A percentile compares a stretch with the other conserved stretches of the same genome.
Conservation (phyloP, 78 protist genomes). For the Monocercomonoides exilis region DNA sequence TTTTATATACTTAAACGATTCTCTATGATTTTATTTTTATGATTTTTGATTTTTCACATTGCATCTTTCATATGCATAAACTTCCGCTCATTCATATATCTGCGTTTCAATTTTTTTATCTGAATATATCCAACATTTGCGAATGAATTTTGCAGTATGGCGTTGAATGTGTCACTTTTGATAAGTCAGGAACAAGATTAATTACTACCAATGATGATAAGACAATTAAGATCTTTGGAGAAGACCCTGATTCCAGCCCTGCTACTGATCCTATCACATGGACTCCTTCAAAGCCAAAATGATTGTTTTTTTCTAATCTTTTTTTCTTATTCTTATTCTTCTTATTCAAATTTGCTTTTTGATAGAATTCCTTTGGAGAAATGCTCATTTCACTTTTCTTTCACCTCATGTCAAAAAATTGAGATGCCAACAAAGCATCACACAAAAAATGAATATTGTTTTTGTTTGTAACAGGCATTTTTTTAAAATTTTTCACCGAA, state of each 20-base stretch:
- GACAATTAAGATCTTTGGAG: constrained; percentile 61
- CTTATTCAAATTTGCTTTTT: no score
- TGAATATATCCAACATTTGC: neutral
- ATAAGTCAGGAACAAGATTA: constrained; percentile 71
- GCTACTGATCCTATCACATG: constrained; percentile 25
- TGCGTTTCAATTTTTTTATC: no score
- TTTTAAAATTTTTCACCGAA: no score
- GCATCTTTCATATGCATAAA: neutral
- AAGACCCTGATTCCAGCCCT: constrained; percentile 29
- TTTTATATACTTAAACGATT: neutral
- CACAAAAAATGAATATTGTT: no score
- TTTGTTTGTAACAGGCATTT: no score
- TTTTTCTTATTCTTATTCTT: no score
- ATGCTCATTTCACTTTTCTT: no score
- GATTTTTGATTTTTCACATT: neutral
- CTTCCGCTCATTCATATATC: neutral
- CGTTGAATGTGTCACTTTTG: constrained; percentile 67
- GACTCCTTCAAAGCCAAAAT: no score
- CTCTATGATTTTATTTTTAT: neutral
- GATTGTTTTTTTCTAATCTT: no score
- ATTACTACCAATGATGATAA: constrained; percentile 93
- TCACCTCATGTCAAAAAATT: no score
- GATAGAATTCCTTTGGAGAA: no score
- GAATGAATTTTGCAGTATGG: constrained; percentile 57
- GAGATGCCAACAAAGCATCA: no score